A percentile compares a stretch with the other conserved stretches of the same genome.
phyloP scores from a whole-genome alignment of 495 filamentous ascomycete species.

The Tuber brumale region DNA sequence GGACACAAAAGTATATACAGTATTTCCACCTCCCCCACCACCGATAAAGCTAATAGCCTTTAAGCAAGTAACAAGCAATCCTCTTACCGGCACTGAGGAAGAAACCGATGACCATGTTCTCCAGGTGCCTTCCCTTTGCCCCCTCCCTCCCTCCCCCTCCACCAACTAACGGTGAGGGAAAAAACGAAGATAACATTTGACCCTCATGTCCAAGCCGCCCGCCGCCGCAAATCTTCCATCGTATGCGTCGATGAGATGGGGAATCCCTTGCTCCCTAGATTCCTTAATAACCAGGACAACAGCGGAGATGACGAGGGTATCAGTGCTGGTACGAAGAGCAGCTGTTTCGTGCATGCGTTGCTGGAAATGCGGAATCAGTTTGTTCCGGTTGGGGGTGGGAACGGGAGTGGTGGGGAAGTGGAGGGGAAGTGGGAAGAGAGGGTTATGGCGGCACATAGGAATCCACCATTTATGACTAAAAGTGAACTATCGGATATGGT shows the following conservation, averaged over 20 bases:
- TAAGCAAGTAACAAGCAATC: neutral
- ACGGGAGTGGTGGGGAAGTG: neutral
- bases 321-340: conserved; percentile 19
- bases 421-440: neutral
- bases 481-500: conserved; percentile 92
- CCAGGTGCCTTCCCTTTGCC: conserved; percentile 17
- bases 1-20: neutral
- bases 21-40: neutral
- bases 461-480: conserved; percentile 61
- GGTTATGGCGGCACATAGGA: conserved; percentile 11
- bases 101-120: conserved; percentile 31
- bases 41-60: neutral
- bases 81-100: conserved; percentile 12
- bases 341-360: conserved; percentile 26
- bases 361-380: conserved; percentile 1
- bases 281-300: neutral
- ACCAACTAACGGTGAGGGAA: neutral
- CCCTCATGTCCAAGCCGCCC: conserved; percentile 29
- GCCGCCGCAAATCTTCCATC: conserved; percentile 38
- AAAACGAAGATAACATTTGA: conserved; percentile 36
- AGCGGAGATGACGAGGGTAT: neutral
- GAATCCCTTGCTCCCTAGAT: conserved; percentile 3
- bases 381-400: neutral
- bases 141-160: neutral
- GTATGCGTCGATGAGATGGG: conserved; percentile 33